A percentile compares a stretch with the other conserved stretches of the same genome.
These are phyloP conservation scores for Marasmius oreades DNA, from an alignment of 1,284 basidiomycete genomes.

Conservation along the genomic window DNA sequence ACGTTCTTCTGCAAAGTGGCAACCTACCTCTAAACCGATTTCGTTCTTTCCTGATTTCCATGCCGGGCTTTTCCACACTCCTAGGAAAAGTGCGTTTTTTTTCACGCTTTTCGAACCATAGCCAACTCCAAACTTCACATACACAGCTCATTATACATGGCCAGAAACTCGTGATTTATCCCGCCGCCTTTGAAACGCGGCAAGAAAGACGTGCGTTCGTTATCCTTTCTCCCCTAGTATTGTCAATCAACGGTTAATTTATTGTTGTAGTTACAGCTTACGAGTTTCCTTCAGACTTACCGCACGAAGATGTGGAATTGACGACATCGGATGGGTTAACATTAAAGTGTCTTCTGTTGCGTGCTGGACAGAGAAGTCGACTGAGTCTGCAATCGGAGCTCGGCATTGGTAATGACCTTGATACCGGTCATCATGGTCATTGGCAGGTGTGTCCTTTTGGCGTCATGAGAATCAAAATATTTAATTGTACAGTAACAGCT, in stretches of 20 bases:
- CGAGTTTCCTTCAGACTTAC: constrained; percentile 2
- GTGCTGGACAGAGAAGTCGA: not conserved
- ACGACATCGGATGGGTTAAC: constrained; percentile 11
- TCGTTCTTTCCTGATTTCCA: not conserved
- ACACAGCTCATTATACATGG: constrained; percentile 8
- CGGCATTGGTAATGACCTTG: constrained; percentile 18
- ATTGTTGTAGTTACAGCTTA: not conserved
- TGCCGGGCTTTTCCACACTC: not conserved
- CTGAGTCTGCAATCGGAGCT: not conserved
- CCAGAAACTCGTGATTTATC: constrained; percentile 12
- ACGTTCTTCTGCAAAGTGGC: no score
- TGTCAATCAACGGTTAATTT: not conserved
- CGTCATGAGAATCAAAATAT: not conserved
- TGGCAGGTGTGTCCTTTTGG: not conserved
- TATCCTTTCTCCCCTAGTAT: not conserved
- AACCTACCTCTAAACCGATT: not conserved
- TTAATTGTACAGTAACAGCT: not conserved
- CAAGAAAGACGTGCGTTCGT: constrained; percentile 7
- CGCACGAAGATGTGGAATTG: constrained; percentile 8
- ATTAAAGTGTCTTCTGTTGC: constrained; percentile 12
- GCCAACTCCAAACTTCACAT: not conserved
- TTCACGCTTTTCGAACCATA: not conserved
- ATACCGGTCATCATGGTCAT: not conserved
- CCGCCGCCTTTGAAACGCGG: constrained; percentile 12
- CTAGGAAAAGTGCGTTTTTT: not conserved